Evolutionary conservation across 495 filamentous ascomycete species (phyloP), one percentile per base, ranked within the genome.

Genomic region (Entonaema liquescens): DNA sequence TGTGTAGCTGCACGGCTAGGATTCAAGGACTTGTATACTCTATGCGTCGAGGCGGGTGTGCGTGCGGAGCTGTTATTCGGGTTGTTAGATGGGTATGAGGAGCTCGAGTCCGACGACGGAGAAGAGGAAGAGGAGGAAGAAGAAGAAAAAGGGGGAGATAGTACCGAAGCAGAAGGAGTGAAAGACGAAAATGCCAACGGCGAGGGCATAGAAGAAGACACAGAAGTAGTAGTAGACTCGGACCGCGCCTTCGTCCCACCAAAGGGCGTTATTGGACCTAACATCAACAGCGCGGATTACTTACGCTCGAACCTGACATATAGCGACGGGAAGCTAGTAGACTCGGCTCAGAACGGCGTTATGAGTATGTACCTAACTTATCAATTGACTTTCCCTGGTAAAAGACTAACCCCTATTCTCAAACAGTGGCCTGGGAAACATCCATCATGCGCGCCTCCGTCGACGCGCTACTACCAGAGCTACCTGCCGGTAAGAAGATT

Each of bases 1-100:
- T 98, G 96, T 80, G 74, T 98, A 17, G 95, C 95, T 11, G 82
- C 82, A 40, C 82, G 93, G 33, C 79, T 97, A 13, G 90, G 89
- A 0, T 78, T 91, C 68, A 81, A 74, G n/a, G 89, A 90, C 60
- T 77, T 97, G 50, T 99, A 99, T 76, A 88, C 92, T 19, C 74
- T 94, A 36, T 89, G 95, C 74, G 94, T 98, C 1, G 93, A 96
- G 78, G 94, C 96, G 1, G 95, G 95, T 1, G 93, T 97, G 19
- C 83, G 96, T 36, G 94, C 95, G 0, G 95, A 99, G 82, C 81
- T 99, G 79, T 77, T 99, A 11, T 82, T 98, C 67, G 89, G 85
- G 52, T 77, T 91, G 42, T 73, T 97, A 65, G 92, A 92, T 40
- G 92, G 88, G 36, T 98, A 97, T 74, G 88, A 93, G 77, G 82